Evolutionary conservation across 495 filamentous ascomycete genomes (phyloP).

Genomic region (Penicillium alfredii): DNA sequence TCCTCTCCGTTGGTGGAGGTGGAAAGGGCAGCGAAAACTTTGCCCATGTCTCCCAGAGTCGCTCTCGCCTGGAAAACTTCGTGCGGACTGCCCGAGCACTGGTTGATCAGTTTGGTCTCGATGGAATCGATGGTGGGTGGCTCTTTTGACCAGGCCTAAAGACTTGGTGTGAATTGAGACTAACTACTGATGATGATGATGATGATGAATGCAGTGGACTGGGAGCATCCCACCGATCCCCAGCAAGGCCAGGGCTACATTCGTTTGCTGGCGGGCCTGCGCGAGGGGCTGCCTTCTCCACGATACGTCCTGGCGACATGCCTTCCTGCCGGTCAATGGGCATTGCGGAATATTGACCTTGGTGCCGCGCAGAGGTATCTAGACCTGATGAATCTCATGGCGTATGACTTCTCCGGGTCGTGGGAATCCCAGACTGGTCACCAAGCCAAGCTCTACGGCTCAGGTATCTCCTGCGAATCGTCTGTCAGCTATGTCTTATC

Average conservation of each 20-base stretch:
- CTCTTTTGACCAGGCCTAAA: constrained; percentile 1
- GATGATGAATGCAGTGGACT: constrained; percentile 59
- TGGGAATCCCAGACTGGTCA: constrained; percentile 68
- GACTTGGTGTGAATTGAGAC: background rate
- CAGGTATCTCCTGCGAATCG: constrained; percentile 58
- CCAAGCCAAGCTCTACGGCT: constrained; percentile 72
- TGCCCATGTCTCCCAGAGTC: constrained; percentile 61
- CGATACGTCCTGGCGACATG: constrained; percentile 73
- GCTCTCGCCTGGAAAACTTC: constrained; percentile 60
- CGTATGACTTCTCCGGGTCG: constrained; percentile 82
- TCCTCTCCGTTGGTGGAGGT: constrained; percentile 84
- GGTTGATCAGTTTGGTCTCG: constrained; percentile 68
- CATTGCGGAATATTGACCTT: constrained; percentile 72
- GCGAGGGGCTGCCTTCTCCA: constrained; percentile 65
- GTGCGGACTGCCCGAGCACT: constrained; percentile 63
- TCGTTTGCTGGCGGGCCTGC: constrained; percentile 60
- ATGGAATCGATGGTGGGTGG: constrained; percentile 75
- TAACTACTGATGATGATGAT: too few species aligned
- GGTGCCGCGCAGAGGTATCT: constrained; percentile 56
- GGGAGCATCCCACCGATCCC: constrained; percentile 73
- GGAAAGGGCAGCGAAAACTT: constrained; percentile 74
- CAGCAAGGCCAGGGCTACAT: constrained; percentile 70
- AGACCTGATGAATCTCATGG: constrained; percentile 77
- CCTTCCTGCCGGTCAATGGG: constrained; percentile 71
- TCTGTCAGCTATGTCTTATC: constrained; percentile 59